Conservation (phyloP, 176 grass and related monocot species). For the Olyra latifolia region DNA sequence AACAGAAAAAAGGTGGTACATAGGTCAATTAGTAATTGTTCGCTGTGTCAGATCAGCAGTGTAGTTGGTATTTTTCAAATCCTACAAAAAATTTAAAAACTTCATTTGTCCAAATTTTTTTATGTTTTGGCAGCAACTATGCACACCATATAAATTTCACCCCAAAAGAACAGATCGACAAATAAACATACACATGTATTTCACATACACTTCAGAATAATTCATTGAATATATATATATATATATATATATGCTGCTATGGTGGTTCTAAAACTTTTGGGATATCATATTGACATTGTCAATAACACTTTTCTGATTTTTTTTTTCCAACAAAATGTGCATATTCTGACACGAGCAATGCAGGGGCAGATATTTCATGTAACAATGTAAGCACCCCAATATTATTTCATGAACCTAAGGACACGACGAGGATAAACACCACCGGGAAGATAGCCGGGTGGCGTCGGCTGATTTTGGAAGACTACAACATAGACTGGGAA, state of each 20-base stretch:
- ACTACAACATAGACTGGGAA: no score
- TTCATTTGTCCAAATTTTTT: not conserved
- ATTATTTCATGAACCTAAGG: no score
- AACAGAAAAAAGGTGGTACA: not conserved
- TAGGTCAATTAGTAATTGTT: constrained; percentile 7
- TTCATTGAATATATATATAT: no score
- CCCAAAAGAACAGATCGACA: constrained; percentile 17
- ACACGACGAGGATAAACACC: no score
- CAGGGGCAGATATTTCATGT: no score
- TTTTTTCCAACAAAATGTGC: not conserved
- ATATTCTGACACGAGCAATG: no score
- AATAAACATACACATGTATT: not conserved
- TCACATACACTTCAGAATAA: not conserved
- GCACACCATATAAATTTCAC: not conserved
- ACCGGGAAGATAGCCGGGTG: no score
- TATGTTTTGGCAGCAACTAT: constrained; percentile 3
- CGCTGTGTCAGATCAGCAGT: not conserved
- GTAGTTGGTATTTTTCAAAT: not conserved
- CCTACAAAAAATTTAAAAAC: not conserved
- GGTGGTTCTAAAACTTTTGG: not conserved
- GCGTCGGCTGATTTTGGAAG: no score
- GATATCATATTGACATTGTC: not conserved
- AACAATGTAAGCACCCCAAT: no score
- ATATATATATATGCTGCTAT: not conserved
- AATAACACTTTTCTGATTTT: not conserved